A percentile compares a stretch with the other conserved stretches of the same genome.
phyloP scores from a whole-genome alignment of 176 grass and related monocot species.

The Carex littledalei region DNA sequence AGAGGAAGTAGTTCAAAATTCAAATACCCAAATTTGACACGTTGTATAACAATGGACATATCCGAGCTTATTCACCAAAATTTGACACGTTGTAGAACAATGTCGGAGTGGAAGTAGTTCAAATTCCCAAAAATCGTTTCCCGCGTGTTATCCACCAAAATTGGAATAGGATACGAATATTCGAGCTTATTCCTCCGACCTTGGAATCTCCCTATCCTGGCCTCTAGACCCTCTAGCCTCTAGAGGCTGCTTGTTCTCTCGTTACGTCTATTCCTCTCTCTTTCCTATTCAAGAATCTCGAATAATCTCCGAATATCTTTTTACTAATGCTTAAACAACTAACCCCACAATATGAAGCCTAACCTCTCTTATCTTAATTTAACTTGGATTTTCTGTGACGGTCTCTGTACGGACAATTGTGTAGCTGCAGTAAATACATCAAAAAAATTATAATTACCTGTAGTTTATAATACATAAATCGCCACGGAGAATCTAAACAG shows the following conservation, averaged over 20 bases:
- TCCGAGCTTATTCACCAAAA: too few relatives aligned
- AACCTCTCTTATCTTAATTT: background rate
- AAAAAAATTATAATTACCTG: background rate
- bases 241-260: conserved; percentile 15
- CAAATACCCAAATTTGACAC: too few relatives aligned
- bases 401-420: background rate
- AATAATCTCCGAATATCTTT: conserved; percentile 7
- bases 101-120: too few relatives aligned
- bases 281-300: background rate
- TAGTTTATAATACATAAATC: background rate
- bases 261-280: background rate
- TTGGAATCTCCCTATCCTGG: background rate
- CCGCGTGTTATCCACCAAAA: conserved; percentile 18
- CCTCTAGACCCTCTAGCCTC: background rate
- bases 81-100: background rate
- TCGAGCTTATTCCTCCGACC: conserved; percentile 7
- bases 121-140: background rate
- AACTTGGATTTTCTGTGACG: background rate
- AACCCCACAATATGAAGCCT: background rate
- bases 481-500: background rate
- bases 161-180: conserved; percentile 17
- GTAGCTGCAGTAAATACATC: background rate
- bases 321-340: background rate
- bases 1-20: too few relatives aligned
- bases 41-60: background rate